Base-by-base conservation (phyloP, 306 rosid genomes). In the Potentilla sterilis region DNA sequence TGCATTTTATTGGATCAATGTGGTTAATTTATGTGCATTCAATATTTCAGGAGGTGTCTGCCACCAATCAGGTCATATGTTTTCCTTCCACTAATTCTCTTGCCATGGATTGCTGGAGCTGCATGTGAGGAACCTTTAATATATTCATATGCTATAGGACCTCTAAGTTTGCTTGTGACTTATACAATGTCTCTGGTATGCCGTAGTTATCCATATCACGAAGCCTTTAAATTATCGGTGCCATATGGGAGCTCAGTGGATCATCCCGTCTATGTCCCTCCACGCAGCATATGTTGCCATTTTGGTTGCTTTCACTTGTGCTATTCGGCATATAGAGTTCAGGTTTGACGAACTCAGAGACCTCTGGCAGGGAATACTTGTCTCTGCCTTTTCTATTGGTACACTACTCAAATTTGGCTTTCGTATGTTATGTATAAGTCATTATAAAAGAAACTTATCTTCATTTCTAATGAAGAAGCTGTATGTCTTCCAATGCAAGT, bases 281-380 rank as follows among this genome's bases (percentile, higher is more conserved):
- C 99, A 95, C 82, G n/a, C 86, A 34, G 46, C 85, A 32, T 92
- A 89, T 76, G 89, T 92, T 55, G 82, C 86, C 67, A 83, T 83
- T 83, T 84, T 95, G 87, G 82, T 95, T 84, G 96, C 83, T 49
- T 88, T 87, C 79, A 86, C 97, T 4, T 81, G 86, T 79, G 92
- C 97, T 73, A 82, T 96, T 82, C 89, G 80, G 79, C 98, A 96
- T 82, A 82, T 95, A 81, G 97, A 95, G 76, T 92, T 95, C 88
- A 86, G 97, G 83, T 95, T 95, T 78, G 97, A 95, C 61, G 99
- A 95, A 81, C 91, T 92, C 73, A 92, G 81, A 83, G 97, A 95
- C 79, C 93, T 95, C 58, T 92, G 97, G 97, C 88, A 87, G 67
- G 99, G 99, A 83, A 87, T 95, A 84, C 86, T 92, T 72, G 83